Evolutionary conservation across 805 yeast genomes (phyloP).

Genomic region (Saturnispora diversa): DNA sequence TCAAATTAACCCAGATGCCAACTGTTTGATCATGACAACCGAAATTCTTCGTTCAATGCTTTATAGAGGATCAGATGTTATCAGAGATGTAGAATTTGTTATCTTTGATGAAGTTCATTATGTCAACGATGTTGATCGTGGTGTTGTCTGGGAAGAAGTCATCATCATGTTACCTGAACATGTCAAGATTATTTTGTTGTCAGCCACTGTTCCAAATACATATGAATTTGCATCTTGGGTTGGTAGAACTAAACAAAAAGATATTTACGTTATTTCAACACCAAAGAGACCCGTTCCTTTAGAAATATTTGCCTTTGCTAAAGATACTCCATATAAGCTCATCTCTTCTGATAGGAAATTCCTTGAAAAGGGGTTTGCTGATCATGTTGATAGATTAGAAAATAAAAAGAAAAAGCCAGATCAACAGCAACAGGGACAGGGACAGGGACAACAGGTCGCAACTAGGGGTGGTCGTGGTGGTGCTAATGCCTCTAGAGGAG

Average conservation of each 20-base stretch:
- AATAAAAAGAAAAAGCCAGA: conserved; percentile 29
- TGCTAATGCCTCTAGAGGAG: conserved; percentile 27
- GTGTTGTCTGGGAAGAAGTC: conserved; percentile 99
- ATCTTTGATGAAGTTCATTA: conserved; percentile 97
- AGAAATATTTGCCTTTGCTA: conserved; percentile 81
- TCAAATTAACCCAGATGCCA: conserved; percentile 96
- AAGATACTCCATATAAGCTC: conserved; percentile 59
- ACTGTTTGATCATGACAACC: conserved; percentile 97
- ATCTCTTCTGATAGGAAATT: conserved; percentile 70
- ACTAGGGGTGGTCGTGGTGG: conserved; percentile 22
- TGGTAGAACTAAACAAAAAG: conserved; percentile 92
- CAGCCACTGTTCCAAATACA: conserved; percentile 99
- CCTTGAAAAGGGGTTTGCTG: conserved; percentile 51
- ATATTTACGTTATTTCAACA: conserved; percentile 92
- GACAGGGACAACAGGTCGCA: conserved; percentile 10
- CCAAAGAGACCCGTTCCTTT: conserved; percentile 95
- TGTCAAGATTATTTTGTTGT: conserved; percentile 85
- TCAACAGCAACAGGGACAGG: conserved; percentile 18
- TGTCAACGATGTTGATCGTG: conserved; percentile 96
- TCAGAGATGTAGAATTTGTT: conserved; percentile 99
- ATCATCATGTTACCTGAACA: conserved; percentile 92
- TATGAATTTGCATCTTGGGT: conserved; percentile 98
- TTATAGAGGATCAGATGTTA: conserved; percentile 93
- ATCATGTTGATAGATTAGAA: conserved; percentile 46
- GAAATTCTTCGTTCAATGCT: conserved; percentile 96